Evolutionary conservation across 306 rosid genomes (phyloP), one percentile per base, ranked within the genome.

Genomic region (Geum urbanum): DNA sequence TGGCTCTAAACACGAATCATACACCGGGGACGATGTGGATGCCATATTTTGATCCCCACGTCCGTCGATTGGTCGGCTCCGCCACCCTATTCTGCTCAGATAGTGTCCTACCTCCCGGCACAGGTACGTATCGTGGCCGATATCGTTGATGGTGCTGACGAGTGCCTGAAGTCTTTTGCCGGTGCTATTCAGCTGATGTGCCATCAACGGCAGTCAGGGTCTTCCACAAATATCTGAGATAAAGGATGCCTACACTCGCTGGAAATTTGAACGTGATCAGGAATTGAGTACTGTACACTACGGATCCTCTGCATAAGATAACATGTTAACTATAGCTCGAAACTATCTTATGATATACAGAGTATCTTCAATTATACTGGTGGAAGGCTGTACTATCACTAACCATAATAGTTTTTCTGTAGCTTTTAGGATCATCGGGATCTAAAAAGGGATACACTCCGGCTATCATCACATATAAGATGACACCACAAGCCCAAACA

Each of bases 401-500:
- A 67, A 91, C 97, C 72, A 71, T 79, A 50, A 91, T 82, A 27
- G 94, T 84, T 72, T 85, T 89, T 52, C 61, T 80, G 45, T 88
- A 89, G 88, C 89, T 84, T 67, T 75, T 85, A 15, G 97, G 91
- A 72, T 89, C 96, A 39, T 72, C 85, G 4, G 90, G 87, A 74
- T 91, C 94, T 84, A 85, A 91, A 79, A 91, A 91, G 27, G 96
- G 97, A 82, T 91, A 91, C 44, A 87, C 84, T 41, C 97, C 97
- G n/a, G 81, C 80, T 63, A 89, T 71, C 97, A 91, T 91, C 77
- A 91, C 97, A 67, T 79, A 88, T 72, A 91, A 82, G 72, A 96
- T 88, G 72, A 91, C 97, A 50, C 97, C 97, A 79, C 97, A 88
- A 56, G 97, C 88, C 96, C 97, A 91, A 78, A 91, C 92, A 80